Evolutionary conservation across 768 basidiomycete genomes (phyloP), one percentile per base, ranked within the genome.

Genomic region (Polyporus arcularius): DNA sequence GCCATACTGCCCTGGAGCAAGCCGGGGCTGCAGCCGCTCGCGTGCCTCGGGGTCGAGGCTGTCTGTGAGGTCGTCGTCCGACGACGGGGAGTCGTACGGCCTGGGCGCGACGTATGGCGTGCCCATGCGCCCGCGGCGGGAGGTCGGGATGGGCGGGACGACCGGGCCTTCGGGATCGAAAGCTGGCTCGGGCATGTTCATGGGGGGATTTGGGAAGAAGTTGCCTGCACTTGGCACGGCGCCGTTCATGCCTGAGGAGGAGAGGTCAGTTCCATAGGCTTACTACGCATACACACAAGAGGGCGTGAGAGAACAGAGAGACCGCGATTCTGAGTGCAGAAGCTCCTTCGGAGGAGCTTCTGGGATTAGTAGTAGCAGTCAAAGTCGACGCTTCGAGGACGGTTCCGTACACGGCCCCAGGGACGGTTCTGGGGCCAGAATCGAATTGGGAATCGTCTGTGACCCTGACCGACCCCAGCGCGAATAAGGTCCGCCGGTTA

Each of bases 1-100:
- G 16, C 61, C 64, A 46, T 68, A 67, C 49, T 68, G 68, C 7
- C 65, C 67, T 3, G 68, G 65, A 3, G 57, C 64, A 9, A 67
- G 57, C 8, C 54, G 64, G 6, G 64, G 57, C 54, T 62, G 64
- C 31, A 58, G 54, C 8, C 58, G 57, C 31, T 42, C 46, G 12
- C 58, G 63, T 26, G 57, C 40, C 15, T 53, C 51, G 12, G 55
- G 47, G 6, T 46, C 54, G 10, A 64, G 52, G 9, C 53, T 46
- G 41, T 64, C 63, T 4, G 53, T 52, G 35, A 35, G 35, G 49
- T 50, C 32, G 9, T 59, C 54, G 9, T 55, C 57, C 9, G 63
- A 55, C 16, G 47, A 30, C 3, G 62, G 49, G 8, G 48, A 49
- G 35, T 39, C 38, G n/a, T 38, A 45, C 1, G 49, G 55, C 7